These are phyloP conservation scores for Protomyces inouyei DNA, from an alignment of 1,139 yeast genomes.

Conservation along the genomic window DNA sequence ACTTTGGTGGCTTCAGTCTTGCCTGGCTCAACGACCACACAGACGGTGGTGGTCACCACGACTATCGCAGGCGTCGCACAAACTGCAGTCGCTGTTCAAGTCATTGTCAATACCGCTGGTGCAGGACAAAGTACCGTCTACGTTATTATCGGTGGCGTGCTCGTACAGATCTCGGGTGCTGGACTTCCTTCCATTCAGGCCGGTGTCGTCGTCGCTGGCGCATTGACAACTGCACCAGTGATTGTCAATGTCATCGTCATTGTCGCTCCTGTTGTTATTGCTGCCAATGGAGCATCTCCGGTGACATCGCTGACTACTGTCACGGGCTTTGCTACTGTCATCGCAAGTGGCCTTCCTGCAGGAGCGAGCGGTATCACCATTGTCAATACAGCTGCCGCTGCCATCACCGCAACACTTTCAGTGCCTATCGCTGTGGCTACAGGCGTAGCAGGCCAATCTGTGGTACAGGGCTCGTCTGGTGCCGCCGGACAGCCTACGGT, in stretches of 20 bases:
- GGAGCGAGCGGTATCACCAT: background rate
- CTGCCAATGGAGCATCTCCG: background rate
- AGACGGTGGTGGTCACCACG: background rate
- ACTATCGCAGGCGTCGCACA: background rate
- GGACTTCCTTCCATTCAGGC: background rate
- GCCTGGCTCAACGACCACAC: background rate
- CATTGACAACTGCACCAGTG: background rate
- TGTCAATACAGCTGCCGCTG: background rate
- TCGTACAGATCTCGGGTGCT: background rate
- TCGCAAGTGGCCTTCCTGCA: background rate
- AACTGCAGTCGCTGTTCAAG: background rate
- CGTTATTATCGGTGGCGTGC: background rate
- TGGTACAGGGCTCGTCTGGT: background rate
- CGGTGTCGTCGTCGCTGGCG: background rate
- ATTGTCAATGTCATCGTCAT: background rate
- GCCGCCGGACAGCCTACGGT: background rate
- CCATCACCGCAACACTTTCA: background rate
- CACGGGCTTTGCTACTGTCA: background rate
- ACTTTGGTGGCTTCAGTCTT: background rate
- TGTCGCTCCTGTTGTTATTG: background rate
- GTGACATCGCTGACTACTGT: background rate
- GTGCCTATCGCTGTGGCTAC: background rate
- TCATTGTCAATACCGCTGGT: background rate
- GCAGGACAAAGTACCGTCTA: background rate
- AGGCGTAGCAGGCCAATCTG: background rate